A percentile compares a stretch with the other conserved stretches of the same genome.
These are phyloP conservation scores for Fremontodendron californicum DNA, from an alignment of 345 rosid species.

Conservation along the genomic window DNA sequence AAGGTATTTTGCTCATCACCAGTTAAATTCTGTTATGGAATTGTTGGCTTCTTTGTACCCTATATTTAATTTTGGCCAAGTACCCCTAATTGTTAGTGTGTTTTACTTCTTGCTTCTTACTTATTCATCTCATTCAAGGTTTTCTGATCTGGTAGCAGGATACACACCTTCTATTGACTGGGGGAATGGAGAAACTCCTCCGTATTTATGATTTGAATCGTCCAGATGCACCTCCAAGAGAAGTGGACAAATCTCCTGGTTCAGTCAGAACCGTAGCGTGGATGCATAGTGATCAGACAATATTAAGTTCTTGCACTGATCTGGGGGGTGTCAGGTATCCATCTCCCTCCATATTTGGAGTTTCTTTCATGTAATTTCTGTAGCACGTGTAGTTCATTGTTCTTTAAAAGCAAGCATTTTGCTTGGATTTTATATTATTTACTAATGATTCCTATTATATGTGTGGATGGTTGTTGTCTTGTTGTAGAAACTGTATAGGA, in stretches of 20 bases:
- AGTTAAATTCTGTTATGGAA: not conserved
- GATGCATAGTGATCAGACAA: constrained; percentile 97
- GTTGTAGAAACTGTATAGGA: not conserved
- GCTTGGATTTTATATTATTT: not conserved
- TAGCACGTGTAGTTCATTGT: not conserved
- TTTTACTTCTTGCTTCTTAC: not conserved
- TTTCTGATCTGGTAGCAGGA: constrained; percentile 45
- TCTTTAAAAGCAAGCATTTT: not conserved
- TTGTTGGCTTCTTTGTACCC: not conserved
- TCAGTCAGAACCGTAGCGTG: constrained; percentile 84
- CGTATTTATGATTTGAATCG: constrained; percentile 85
- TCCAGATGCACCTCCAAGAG: constrained; percentile 84
- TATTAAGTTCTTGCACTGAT: constrained; percentile 87
- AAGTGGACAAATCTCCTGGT: constrained; percentile 82
- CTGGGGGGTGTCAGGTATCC: constrained; percentile 88
- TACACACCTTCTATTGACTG: constrained; percentile 81
- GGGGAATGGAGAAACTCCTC: constrained; percentile 86
- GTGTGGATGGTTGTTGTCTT: not conserved
- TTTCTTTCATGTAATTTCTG: not conserved
- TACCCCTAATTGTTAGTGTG: not conserved
- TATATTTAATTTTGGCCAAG: not conserved
- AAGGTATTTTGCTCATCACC: not conserved
- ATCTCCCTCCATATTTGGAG: not conserved
- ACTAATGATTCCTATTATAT: not conserved
- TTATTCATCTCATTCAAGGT: not conserved